Evolutionary conservation across 2,329 filamentous ascomycete genomes (phyloP).

Genomic region (Fusarium nurragi): DNA sequence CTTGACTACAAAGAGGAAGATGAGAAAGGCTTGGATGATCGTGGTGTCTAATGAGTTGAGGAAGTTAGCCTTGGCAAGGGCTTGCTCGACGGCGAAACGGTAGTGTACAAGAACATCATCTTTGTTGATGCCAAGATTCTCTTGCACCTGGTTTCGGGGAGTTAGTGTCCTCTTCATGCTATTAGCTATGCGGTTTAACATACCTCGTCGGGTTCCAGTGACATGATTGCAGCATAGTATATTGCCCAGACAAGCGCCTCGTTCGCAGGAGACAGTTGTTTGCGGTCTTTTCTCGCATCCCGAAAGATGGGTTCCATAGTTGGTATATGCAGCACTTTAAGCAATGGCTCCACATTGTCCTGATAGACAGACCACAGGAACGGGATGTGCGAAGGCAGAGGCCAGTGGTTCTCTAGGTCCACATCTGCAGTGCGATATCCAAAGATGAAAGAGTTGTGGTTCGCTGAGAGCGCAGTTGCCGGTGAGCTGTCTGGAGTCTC

Average conservation of each 20-base stretch:
- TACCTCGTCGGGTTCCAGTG: conserved; percentile 69
- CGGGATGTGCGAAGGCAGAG: conserved; percentile 70
- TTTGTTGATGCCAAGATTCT: conserved; percentile 57
- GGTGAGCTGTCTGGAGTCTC: conserved; percentile 60
- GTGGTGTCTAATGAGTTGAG: conserved; percentile 65
- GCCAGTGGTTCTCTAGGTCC: conserved; percentile 71
- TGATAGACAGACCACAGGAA: conserved; percentile 76
- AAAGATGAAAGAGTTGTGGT: conserved; percentile 77
- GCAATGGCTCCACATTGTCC: conserved; percentile 77
- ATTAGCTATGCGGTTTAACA: neutral
- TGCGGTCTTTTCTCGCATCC: conserved; percentile 67
- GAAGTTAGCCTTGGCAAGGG: conserved; percentile 66
- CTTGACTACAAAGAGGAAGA: conserved; percentile 63
- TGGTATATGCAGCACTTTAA: conserved; percentile 77
- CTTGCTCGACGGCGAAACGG: conserved; percentile 64
- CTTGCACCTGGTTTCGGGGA: conserved; percentile 37
- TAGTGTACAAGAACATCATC: conserved; percentile 58
- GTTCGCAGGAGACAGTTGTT: conserved; percentile 63
- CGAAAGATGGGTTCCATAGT: conserved; percentile 70
- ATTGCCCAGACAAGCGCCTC: conserved; percentile 73
- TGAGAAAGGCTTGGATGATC: conserved; percentile 66
- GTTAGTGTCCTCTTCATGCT: conserved; percentile 1
- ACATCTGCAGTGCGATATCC: conserved; percentile 77
- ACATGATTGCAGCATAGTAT: conserved; percentile 67
- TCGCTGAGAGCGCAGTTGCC: conserved; percentile 49